Percentiles rank a stretch among this genome's conserved stretches.
phyloP scores from a whole-genome alignment of 164 flowering plant genomes.

The Echeveria elegans region DNA sequence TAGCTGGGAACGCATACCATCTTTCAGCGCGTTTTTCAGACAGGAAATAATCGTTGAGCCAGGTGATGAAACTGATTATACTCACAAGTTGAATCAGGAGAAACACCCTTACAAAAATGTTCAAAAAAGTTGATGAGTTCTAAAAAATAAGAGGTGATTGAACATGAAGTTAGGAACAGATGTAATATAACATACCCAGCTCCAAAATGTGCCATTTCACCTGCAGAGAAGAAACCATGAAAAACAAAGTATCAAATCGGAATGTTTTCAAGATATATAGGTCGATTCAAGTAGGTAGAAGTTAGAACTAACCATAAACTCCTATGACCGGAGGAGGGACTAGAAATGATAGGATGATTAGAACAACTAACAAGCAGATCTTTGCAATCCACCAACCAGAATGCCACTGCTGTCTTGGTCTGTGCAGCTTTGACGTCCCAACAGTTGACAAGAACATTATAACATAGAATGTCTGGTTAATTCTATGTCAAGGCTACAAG shows the following conservation, averaged over 20 bases:
- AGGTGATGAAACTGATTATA: constrained; percentile 73
- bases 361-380: constrained; percentile 35
- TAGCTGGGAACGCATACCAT: constrained; percentile 37
- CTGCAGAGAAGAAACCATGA: constrained; percentile 27
- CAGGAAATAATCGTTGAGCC: constrained; percentile 62
- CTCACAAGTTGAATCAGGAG: constrained; percentile 83
- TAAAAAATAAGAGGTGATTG: not conserved
- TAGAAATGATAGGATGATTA: constrained; percentile 47
- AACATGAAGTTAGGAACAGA: not conserved
- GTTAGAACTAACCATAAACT: constrained; percentile 53
- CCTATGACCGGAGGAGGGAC: constrained; percentile 48
- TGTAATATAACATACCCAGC: constrained; percentile 73
- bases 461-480: constrained; percentile 55
- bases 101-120: constrained; percentile 51
- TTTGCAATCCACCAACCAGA: constrained; percentile 90
- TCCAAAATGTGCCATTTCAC: constrained; percentile 78
- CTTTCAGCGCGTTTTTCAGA: constrained; percentile 49
- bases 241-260: too few relatives aligned
- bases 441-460: constrained; percentile 72
- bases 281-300: too few relatives aligned
- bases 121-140: not conserved
- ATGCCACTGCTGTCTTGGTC: constrained; percentile 62
- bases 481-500: constrained; percentile 29
- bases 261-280: not conserved
- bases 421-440: constrained; percentile 53